These are phyloP conservation scores for Diversispora epigaea DNA, from an alignment of 192 early-diverging fungal genomes.

Conservation along the genomic window DNA sequence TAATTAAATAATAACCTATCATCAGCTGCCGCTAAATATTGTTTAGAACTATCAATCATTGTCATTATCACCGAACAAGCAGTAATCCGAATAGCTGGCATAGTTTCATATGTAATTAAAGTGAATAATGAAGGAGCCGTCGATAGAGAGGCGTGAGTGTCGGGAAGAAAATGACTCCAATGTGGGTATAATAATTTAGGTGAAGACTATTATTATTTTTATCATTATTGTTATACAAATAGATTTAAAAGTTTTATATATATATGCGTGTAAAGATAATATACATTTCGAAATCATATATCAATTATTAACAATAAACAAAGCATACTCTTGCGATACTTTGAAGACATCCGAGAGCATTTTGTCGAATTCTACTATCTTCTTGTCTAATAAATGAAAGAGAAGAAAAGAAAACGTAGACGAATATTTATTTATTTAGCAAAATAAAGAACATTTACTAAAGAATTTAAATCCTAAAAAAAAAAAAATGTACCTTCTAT, in stretches of 20 bases:
- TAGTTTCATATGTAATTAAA: constrained; percentile 50
- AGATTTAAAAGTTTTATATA: no score
- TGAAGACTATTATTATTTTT: constrained; percentile 31
- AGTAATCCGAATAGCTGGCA: constrained; percentile 43
- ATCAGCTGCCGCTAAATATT: constrained; percentile 53
- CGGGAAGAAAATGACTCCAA: constrained; percentile 55
- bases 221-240: no score
- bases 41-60: constrained; percentile 52
- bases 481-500: constrained; percentile 11
- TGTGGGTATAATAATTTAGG: constrained; percentile 53
- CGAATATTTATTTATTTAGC: background rate
- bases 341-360: constrained; percentile 53
- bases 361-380: constrained; percentile 43
- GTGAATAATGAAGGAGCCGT: constrained; percentile 47
- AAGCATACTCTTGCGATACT: constrained; percentile 45
- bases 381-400: constrained; percentile 4
- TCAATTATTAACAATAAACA: background rate
- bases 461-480: background rate
- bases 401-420: no score
- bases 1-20: constrained; percentile 38
- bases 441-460: background rate
- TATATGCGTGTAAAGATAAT: background rate
- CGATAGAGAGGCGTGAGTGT: constrained; percentile 34
- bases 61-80: constrained; percentile 46
- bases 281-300: background rate